phyloP scores from a whole-genome alignment of 495 filamentous ascomycete species.

The Penicillium subrubescens region DNA sequence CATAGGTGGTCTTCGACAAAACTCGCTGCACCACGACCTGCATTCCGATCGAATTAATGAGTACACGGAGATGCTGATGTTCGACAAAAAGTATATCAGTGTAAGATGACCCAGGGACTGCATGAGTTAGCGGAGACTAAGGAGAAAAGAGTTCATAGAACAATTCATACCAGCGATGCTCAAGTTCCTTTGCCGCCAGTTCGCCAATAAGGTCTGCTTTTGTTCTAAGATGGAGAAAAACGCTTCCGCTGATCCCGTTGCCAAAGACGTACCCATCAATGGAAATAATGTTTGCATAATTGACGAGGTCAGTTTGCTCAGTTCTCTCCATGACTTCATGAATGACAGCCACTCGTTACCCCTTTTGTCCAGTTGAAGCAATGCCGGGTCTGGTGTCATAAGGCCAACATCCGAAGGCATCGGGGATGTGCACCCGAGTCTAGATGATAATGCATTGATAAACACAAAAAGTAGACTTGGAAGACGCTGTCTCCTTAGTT shows the following conservation, averaged over 20 bases:
- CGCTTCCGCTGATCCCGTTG: slow-evolving; percentile 20
- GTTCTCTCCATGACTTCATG: slow-evolving; percentile 33
- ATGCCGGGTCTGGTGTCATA: neutral
- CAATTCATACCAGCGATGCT: slow-evolving; percentile 7
- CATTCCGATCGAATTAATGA: slow-evolving; percentile 41
- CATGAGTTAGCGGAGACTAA: neutral
- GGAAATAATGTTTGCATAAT: slow-evolving; percentile 36
- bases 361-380: neutral
- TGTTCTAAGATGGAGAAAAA: slow-evolving; percentile 31
- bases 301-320: slow-evolving; percentile 35
- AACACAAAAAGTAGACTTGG: slow-evolving; percentile 39
- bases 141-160: neutral
- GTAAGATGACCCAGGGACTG: neutral
- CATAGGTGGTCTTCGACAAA: slow-evolving; percentile 17
- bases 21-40: slow-evolving; percentile 38
- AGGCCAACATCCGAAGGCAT: slow-evolving; percentile 25
- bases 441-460: slow-evolving; percentile 37
- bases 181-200: slow-evolving; percentile 28
- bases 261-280: slow-evolving; percentile 19
- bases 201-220: slow-evolving; percentile 30
- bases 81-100: slow-evolving; percentile 33
- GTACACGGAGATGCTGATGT: slow-evolving; percentile 41
- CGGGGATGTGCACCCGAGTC: slow-evolving; percentile 40
- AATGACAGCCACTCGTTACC: slow-evolving; percentile 17
- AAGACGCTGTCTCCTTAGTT: slow-evolving; percentile 30